phyloP scores from a whole-genome alignment of 305 asterid genomes.

The Solanum hybrid region DNA sequence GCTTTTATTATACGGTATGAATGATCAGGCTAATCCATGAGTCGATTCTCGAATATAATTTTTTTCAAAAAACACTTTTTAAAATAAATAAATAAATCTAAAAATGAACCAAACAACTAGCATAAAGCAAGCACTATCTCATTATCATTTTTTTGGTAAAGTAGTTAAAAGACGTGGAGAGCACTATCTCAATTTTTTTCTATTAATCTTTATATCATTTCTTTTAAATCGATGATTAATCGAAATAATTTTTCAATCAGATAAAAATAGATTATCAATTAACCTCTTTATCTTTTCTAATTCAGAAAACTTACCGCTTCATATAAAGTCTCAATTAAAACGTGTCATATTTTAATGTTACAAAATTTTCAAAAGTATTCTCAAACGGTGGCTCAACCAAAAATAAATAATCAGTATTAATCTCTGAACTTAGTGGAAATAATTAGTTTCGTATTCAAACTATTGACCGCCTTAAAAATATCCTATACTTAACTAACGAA shows the following conservation, averaged over 20 bases:
- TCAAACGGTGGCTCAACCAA: neutral
- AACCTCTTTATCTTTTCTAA: neutral
- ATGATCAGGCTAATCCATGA: neutral
- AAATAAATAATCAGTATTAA: neutral
- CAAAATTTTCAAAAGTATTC: neutral
- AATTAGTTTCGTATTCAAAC: neutral
- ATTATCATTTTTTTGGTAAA: neutral
- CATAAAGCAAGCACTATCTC: neutral
- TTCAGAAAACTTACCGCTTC: neutral
- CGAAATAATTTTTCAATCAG: neutral
- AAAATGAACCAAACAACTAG: neutral
- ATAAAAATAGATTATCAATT: neutral
- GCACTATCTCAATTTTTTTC: neutral
- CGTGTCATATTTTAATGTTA: neutral
- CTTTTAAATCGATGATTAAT: neutral
- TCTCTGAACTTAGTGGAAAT: neutral
- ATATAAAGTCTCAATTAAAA: neutral
- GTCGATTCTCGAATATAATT: neutral
- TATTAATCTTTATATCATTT: neutral
- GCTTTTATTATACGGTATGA: neutral
- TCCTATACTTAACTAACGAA: neutral
- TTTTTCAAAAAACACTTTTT: neutral
- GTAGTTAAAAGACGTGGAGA: neutral
- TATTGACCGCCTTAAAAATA: neutral
- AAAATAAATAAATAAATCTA: neutral